Base-by-base conservation (phyloP, 768 basidiomycete species). In the Macrolepiota albuminosa region DNA sequence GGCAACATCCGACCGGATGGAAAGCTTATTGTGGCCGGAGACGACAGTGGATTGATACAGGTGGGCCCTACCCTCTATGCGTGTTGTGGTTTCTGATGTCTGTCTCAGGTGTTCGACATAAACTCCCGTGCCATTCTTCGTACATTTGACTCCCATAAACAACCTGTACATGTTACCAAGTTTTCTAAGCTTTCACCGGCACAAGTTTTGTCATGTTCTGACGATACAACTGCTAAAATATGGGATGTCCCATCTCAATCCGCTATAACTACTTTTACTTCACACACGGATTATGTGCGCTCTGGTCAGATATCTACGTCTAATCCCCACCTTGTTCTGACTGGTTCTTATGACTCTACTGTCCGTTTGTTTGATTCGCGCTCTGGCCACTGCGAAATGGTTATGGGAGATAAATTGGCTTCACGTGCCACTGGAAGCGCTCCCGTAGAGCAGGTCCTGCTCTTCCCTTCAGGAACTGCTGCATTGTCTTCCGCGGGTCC, bases 161-260 rank as follows among this genome's bases (percentile, higher is more conserved):
- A 97, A 67, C 95, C 97, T 34, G 94, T 97, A 0, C 95, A 98
- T 75, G 90, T 96, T 61, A 86, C 94, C 6, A 91, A 89, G 64
- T 99, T 98, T 72, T 98, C 96, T 1, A 73, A 86, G 3, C 79
- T 89, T 57, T 80, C 84, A 14, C 87, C 89, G 2, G 91, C 92
- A 0, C 91, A 93, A 65, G 78, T 98, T 54, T 81, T 98, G 33
- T 95, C 97, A 4, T 95, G 93, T 67, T 98, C 95, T 3, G 96
- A 98, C 72, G 97, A 99, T 70, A 93, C 91, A 2, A 95, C 95
- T 26, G 91, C 91, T 56, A 89, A 86, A 71, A 77, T 98, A 1
- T 98, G 95, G 91, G 97, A 98, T 73, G 86, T 98, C 16, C 93
- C 97, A 6, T 93, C 95, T 7, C 89, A 96, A 72, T 78, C 87